A percentile compares a stretch with the other conserved stretches of the same genome.
phyloP scores from a whole-genome alignment of 108 stramenopile species.

The Stephanodiscus minutulus region DNA sequence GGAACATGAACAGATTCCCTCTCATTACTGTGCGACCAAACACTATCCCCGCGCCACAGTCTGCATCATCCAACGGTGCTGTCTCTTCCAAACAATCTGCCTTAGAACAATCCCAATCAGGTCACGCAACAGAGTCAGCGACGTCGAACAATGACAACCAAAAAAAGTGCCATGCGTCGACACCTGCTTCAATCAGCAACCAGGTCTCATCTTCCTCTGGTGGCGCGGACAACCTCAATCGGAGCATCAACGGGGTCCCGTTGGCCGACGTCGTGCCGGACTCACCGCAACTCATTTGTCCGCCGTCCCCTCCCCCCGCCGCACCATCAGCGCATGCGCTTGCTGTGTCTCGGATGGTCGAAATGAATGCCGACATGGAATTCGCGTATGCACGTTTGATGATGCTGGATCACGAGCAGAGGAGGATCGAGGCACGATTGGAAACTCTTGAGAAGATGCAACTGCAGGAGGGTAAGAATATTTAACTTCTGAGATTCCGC shows the following conservation, averaged over 20 bases:
- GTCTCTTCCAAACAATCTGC: background rate
- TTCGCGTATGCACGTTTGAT: slow-evolving; percentile 40
- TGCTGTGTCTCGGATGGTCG: slow-evolving; percentile 45
- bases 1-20: slow-evolving; percentile 4
- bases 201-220: background rate
- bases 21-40: slow-evolving; percentile 6
- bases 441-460: slow-evolving; percentile 24
- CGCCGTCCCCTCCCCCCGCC: slow-evolving; percentile 42
- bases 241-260: background rate
- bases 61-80: background rate
- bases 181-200: slow-evolving; percentile 3
- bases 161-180: background rate
- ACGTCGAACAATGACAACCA: background rate
- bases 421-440: slow-evolving; percentile 31
- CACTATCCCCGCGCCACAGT: background rate
- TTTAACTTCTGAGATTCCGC: background rate
- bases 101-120: background rate
- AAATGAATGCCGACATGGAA: slow-evolving; percentile 56
- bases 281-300: slow-evolving; percentile 12
- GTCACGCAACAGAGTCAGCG: slow-evolving; percentile 1
- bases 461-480: slow-evolving; percentile 10
- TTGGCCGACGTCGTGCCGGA: slow-evolving; percentile 21
- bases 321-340: slow-evolving; percentile 35
- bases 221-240: background rate
- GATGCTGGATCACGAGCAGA: slow-evolving; percentile 39